Base-by-base conservation (phyloP, 2,329 filamentous ascomycete species). In the Ophiostoma ips region DNA sequence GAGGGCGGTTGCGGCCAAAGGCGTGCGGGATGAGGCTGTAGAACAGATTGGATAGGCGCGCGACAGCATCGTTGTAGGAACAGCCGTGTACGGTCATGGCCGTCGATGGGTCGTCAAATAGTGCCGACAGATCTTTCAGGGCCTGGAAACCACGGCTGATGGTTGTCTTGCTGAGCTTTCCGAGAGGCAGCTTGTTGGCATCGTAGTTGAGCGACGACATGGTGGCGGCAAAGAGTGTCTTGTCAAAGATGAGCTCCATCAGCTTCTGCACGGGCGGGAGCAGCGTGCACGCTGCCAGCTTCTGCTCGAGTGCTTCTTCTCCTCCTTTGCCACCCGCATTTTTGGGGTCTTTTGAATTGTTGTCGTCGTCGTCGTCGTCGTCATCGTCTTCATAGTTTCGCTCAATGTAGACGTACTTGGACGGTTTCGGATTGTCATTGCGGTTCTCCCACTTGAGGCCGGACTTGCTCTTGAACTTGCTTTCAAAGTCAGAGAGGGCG, bases 201-300 rank as follows among this genome's bases (percentile, higher is more conserved):
- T 87, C 81, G 57, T 87, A 87, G 56, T 84, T 84, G 56, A 87
- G 69, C 1, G 75, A 69, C 1, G 65, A 62, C 79, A 87, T 84
- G 34, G 78, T 76, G 18, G 73, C 72, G 19, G 76, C 70, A 63
- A 94, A 87, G 61, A 82, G 81, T 19, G 80, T 62, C 51, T 78
- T 73, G 62, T 94, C 89, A 71, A 94, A 94, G 53, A 95, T 94
- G 55, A 94, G 76, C 53, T 80, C 68, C 72, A 94, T 81, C 18
- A 94, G 68, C 9, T 77, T 67, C 60, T 87, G 80, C 3, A 87
- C 70, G 0, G 79, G 70, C 12, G 66, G 62, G 0, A 72, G 64
- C 2, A 90, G 71, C 3, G 72, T 77, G 61, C 77, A 83, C 52
- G 77, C 66, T 0, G 69, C 65, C 0, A 63, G 58, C 13, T 68